phyloP scores from a whole-genome alignment of 2,329 filamentous ascomycete species.

The Fusarium udum region DNA sequence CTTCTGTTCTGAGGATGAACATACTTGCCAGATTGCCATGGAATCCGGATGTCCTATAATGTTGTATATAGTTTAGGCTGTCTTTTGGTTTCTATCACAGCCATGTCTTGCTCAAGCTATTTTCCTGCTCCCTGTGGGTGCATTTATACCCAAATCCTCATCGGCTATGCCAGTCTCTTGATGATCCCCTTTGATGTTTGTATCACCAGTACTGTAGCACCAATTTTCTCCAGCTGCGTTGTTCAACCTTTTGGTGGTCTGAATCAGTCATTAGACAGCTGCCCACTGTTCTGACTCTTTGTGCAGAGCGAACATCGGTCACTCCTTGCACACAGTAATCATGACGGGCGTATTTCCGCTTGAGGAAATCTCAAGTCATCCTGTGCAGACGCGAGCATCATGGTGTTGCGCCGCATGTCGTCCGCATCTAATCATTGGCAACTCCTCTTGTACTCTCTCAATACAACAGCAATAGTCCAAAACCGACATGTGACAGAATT shows the following conservation, averaged over 20 bases:
- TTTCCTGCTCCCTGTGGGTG: rapidly evolving
- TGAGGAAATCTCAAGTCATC: not conserved
- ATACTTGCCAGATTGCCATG: not conserved
- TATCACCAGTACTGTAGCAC: rapidly evolving
- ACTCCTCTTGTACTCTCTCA: no score
- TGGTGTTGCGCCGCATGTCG: not conserved
- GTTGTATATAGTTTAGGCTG: not conserved
- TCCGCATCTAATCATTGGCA: not conserved
- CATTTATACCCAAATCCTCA: not conserved
- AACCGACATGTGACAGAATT: not conserved
- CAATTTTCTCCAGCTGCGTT: no score
- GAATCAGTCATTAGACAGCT: no score
- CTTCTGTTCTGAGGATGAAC: not conserved
- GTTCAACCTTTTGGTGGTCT: not conserved
- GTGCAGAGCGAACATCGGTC: rapidly evolving
- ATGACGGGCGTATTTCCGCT: not conserved
- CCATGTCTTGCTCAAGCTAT: no score
- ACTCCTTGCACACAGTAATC: rapidly evolving
- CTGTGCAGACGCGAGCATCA: not conserved
- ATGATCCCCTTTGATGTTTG: rapidly evolving
- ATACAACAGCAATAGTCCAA: not conserved
- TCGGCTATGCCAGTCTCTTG: rapidly evolving
- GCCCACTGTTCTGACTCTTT: not conserved
- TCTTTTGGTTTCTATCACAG: not conserved
- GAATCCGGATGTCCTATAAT: not conserved